A percentile compares a stretch with the other conserved stretches of the same genome.
These are phyloP conservation scores for Ambrosia hybrid DNA, from an alignment of 140 eudicot species.

Conservation along the genomic window DNA sequence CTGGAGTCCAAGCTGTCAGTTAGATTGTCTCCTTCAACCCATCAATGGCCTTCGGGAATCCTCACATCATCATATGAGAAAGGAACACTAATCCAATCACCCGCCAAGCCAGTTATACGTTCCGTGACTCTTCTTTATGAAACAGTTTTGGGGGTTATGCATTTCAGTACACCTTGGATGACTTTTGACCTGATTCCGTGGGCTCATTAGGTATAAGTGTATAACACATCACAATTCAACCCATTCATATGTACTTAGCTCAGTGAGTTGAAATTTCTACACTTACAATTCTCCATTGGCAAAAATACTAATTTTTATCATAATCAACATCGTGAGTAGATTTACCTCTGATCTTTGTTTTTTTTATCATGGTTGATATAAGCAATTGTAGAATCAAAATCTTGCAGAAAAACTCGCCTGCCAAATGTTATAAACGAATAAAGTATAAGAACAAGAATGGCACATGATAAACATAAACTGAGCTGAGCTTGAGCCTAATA, in stretches of 20 bases:
- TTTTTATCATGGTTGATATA: conserved; percentile 79
- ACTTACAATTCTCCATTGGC: too few species aligned
- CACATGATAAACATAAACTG: too few species aligned
- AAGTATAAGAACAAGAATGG: too few species aligned
- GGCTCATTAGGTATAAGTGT: background rate
- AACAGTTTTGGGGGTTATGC: too few species aligned
- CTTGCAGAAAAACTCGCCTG: conserved; percentile 83
- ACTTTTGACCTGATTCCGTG: background rate
- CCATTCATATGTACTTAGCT: too few species aligned
- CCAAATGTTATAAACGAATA: background rate
- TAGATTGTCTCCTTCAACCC: conserved; percentile 98
- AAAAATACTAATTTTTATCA: too few species aligned
- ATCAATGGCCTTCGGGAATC: conserved; percentile 96
- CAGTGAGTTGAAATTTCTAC: too few species aligned
- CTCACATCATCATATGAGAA: conserved; percentile 54
- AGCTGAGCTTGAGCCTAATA: too few species aligned
- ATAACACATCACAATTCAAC: background rate
- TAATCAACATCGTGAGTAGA: background rate
- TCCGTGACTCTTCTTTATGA: too few species aligned
- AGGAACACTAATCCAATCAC: conserved; percentile 73
- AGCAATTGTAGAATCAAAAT: conserved; percentile 85
- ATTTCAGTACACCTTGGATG: background rate
- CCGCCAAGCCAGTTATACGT: conserved; percentile 82
- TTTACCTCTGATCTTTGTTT: conserved; percentile 82
- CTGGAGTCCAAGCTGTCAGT: conserved; percentile 74